phyloP scores from a whole-genome alignment of 345 rosid genomes.

The Angophora floribunda region DNA sequence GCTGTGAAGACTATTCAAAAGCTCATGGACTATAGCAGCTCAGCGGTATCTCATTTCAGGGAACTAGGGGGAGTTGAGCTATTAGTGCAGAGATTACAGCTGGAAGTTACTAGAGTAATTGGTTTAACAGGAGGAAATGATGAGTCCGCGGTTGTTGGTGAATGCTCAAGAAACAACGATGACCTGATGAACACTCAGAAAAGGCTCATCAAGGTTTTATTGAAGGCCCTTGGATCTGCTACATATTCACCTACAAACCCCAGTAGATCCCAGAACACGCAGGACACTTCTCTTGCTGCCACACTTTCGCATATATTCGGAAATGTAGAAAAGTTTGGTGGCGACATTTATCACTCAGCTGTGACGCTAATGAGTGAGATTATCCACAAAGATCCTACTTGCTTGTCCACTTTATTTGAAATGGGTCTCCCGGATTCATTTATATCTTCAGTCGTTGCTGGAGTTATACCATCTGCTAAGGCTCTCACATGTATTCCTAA shows the following conservation, averaged over 20 bases:
- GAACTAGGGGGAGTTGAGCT: slow-evolving; percentile 93
- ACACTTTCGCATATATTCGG: slow-evolving; percentile 65
- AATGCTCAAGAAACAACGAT: slow-evolving; percentile 43
- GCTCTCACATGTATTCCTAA: slow-evolving; percentile 92
- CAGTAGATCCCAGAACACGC: slow-evolving; percentile 52
- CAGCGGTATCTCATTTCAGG: slow-evolving; percentile 79
- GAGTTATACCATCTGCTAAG: slow-evolving; percentile 85
- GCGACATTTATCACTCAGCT: slow-evolving; percentile 89
- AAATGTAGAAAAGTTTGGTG: slow-evolving; percentile 80
- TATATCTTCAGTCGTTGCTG: slow-evolving; percentile 77
- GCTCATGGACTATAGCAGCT: slow-evolving; percentile 93
- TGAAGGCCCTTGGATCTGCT: slow-evolving; percentile 96
- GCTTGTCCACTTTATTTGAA: slow-evolving; percentile 68
- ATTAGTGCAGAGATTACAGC: slow-evolving; percentile 77
- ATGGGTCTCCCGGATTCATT: slow-evolving; percentile 90
- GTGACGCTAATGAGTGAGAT: slow-evolving; percentile 97
- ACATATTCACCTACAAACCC: slow-evolving; percentile 73
- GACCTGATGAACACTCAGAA: slow-evolving; percentile 59
- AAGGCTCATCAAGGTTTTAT: slow-evolving; percentile 86
- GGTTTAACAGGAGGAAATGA: slow-evolving; percentile 41
- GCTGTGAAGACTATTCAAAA: slow-evolving; percentile 88
- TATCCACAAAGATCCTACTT: slow-evolving; percentile 94
- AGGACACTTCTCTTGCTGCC: slow-evolving; percentile 67
- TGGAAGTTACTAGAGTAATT: slow-evolving; percentile 71
- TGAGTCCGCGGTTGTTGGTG: slow-evolving; percentile 49